phyloP scores from a whole-genome alignment of 2,329 filamentous ascomycete genomes.

The Sclerotinia minor region DNA sequence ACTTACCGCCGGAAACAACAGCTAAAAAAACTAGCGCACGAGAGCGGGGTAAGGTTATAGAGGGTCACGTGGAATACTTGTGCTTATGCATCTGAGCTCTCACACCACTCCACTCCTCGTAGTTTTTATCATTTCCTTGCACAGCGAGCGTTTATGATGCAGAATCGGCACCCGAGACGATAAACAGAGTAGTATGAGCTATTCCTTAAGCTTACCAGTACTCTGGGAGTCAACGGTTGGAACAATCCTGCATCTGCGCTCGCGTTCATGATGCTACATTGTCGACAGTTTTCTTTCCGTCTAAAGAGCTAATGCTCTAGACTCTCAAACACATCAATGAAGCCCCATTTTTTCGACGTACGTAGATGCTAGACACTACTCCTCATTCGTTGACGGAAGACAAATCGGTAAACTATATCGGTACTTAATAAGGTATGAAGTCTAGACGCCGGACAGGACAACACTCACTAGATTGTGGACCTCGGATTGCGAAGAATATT shows the following conservation, averaged over 20 bases:
- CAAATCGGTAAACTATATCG: background rate
- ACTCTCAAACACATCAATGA: background rate
- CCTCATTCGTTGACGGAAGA: background rate
- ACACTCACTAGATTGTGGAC: background rate
- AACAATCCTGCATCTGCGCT: background rate
- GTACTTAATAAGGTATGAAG: no score
- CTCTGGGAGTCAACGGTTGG: no score
- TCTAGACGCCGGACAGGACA: background rate
- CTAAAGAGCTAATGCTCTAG: background rate
- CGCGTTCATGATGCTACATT: background rate
- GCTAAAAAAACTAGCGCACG: no score
- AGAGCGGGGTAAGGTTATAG: no score
- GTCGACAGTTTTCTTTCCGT: background rate
- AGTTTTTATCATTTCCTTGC: background rate
- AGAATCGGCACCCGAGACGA: no score
- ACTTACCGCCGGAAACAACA: no score
- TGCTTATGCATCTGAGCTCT: no score
- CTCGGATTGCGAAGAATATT: background rate
- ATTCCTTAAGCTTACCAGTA: no score
- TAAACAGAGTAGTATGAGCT: no score
- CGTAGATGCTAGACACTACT: background rate
- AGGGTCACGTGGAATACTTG: no score
- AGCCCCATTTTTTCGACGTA: background rate
- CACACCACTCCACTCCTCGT: background rate
- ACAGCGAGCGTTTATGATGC: background rate